phyloP scores from a whole-genome alignment of 805 yeast genomes.

The Teunomyces lycoperdinae region DNA sequence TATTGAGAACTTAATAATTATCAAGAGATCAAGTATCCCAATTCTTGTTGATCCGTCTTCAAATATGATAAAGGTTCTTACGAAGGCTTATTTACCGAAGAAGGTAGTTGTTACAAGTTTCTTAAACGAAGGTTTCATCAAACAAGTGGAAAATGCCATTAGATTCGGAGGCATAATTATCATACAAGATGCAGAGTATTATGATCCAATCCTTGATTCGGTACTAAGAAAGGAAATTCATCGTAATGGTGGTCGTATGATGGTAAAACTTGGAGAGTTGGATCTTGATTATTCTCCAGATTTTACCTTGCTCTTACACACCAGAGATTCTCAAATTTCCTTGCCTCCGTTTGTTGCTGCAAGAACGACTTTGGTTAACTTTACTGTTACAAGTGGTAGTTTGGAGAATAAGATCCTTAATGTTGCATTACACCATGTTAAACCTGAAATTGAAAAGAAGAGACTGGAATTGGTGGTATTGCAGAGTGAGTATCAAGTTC shows the following conservation, averaged over 20 bases:
- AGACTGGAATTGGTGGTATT: slow-evolving; percentile 51
- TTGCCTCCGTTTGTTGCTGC: slow-evolving; percentile 58
- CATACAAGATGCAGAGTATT: slow-evolving; percentile 75
- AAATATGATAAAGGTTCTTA: slow-evolving; percentile 39
- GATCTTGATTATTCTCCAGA: slow-evolving; percentile 65
- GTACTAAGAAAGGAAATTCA: slow-evolving; percentile 60
- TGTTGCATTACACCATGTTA: slow-evolving; percentile 48
- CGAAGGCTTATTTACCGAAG: slow-evolving; percentile 22
- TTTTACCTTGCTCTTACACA: slow-evolving; percentile 58
- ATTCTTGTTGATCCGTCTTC: slow-evolving; percentile 68
- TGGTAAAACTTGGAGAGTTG: slow-evolving; percentile 59
- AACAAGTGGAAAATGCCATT: slow-evolving; percentile 73
- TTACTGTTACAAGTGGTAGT: slow-evolving; percentile 66
- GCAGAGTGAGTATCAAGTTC: slow-evolving; percentile 57
- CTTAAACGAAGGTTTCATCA: slow-evolving; percentile 60
- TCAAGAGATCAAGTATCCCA: slow-evolving; percentile 44
- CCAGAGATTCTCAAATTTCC: slow-evolving; percentile 51
- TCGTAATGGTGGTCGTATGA: slow-evolving; percentile 64
- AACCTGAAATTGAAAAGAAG: slow-evolving; percentile 66
- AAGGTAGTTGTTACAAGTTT: slow-evolving; percentile 63
- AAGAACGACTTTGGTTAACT: slow-evolving; percentile 64
- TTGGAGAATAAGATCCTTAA: slow-evolving; percentile 63
- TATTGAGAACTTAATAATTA: slow-evolving; percentile 60
- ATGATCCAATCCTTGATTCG: slow-evolving; percentile 69
- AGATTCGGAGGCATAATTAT: slow-evolving; percentile 78